Evolutionary conservation across 1,284 basidiomycete species (phyloP).

Genomic region (Ceratobasidium papillatum): DNA sequence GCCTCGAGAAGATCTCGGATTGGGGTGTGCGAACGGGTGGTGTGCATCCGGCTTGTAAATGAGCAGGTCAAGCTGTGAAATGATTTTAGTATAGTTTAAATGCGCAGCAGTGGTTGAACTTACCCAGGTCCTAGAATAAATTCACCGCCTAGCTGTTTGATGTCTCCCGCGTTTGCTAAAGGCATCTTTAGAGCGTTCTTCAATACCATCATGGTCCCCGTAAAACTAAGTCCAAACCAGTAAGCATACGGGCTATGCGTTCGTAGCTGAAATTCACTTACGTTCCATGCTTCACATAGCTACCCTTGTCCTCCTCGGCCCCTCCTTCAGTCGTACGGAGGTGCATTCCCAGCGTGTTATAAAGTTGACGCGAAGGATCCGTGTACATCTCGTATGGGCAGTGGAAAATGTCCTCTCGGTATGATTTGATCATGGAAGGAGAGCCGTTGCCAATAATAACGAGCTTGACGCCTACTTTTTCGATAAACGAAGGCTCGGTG

Average conservation of each 20-base stretch:
- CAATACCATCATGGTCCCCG: conserved; percentile 74
- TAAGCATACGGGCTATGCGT: background rate
- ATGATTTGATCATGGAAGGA: conserved; percentile 74
- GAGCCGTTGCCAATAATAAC: conserved; percentile 84
- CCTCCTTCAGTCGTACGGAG: conserved; percentile 60
- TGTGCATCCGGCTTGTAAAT: conserved; percentile 79
- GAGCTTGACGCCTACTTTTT: conserved; percentile 64
- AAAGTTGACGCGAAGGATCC: conserved; percentile 75
- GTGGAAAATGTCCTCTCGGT: conserved; percentile 72
- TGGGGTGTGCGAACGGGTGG: conserved; percentile 71
- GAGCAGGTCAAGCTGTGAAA: conserved; percentile 61
- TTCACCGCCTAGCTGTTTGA: conserved; percentile 84
- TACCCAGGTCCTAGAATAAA: conserved; percentile 85
- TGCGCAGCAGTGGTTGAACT: conserved; percentile 49
- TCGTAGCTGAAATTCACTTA: background rate
- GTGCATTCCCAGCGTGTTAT: conserved; percentile 80
- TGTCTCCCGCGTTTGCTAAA: conserved; percentile 78
- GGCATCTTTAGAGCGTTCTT: conserved; percentile 76
- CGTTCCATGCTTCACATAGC: conserved; percentile 71
- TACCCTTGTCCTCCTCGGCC: conserved; percentile 59
- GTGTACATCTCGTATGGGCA: conserved; percentile 70
- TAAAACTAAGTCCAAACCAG: conserved; percentile 50
- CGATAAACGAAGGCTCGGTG: conserved; percentile 63
- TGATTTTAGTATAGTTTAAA: conserved; percentile 46
- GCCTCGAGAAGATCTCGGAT: conserved; percentile 70